Evolutionary conservation across 352 stramenopile genomes (phyloP), one percentile per base, ranked within the genome.

Genomic region (Globisporangium parvum): DNA sequence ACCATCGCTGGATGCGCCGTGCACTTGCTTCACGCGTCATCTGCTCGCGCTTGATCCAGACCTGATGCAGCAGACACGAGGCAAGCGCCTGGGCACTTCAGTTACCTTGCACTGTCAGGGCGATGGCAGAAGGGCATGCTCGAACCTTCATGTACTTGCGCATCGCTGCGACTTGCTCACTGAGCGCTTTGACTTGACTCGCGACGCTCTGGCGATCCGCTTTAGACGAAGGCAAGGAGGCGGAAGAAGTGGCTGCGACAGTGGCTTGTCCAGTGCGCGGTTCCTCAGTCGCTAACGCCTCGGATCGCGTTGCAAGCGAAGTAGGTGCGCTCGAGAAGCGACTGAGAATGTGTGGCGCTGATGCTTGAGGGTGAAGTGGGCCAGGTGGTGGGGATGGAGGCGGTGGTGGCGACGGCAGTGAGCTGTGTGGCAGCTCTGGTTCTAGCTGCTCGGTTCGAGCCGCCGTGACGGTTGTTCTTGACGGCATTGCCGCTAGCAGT

Each of bases 131-230:
- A 2, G 33, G n/a, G 21, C 9, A 12, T 9, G 31, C 31, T 3
- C 31, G n/a, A 56, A 85, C 79, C 39, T 87, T 90, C 55, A 87
- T 78, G 60, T 88, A 90, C 54, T 87, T 87, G 62, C 79, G 75
- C 63, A 90, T 82, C 15, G 65, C 67, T 0, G 51, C 37, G 17
- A 88, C 55, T 52, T 90, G 77, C 4, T 85, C 75, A 6, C 65
- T 67, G 2, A 90, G 60, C 20, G 42, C 28, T 35, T 65, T 60
- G 6, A 81, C 28, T 44, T 75, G 62, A 0, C 33, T 17, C 3
- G 21, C 42, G 3, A 73, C 51, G 18, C 41, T 69, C 24, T 35
- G 31, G 31, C 3, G 31, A 35, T 35, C 10, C 31, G 31, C 31
- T 9, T 35, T 6, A 35, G 31, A 35, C 14, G 31, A 24, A 6